Conservation (phyloP, 495 filamentous ascomycete genomes). For the Trichoderma reesei region DNA sequence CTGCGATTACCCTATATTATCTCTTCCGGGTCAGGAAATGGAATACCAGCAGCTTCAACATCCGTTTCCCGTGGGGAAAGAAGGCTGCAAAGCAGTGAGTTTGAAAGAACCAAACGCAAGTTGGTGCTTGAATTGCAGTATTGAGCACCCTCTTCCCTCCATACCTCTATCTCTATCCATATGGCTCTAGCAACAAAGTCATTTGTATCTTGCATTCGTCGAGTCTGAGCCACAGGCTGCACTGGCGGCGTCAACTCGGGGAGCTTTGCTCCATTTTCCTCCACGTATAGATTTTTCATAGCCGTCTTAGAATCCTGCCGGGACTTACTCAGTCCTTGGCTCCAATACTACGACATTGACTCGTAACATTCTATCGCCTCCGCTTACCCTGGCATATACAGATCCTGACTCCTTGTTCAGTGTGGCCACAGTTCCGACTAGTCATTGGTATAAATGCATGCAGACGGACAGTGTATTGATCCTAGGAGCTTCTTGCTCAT, state of each 20-base stretch:
- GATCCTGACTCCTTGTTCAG: no score
- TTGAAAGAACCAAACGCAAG: neutral
- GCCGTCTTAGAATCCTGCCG: neutral
- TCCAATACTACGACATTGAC: neutral
- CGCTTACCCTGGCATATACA: no score
- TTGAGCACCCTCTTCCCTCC: no score
- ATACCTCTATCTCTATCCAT: neutral
- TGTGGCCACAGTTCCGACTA: no score
- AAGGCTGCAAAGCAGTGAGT: neutral
- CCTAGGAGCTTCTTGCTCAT: no score
- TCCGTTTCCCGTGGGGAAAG: neutral
- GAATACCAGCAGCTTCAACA: neutral
- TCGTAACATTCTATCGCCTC: neutral
- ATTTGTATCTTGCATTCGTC: neutral
- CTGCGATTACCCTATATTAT: constrained; percentile 43
- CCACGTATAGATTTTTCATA: neutral
- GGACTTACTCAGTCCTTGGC: no score
- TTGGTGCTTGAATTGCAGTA: neutral
- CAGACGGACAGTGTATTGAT: no score
- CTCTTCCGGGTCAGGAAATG: constrained; percentile 34
- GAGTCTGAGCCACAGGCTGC: neutral
- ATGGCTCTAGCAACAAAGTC: neutral
- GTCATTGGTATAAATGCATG: no score
- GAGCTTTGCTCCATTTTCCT: neutral
- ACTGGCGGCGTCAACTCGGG: neutral